These are phyloP conservation scores for Ampelomyces quisqualis DNA, from an alignment of 2,329 filamentous ascomycete species.

Conservation along the genomic window DNA sequence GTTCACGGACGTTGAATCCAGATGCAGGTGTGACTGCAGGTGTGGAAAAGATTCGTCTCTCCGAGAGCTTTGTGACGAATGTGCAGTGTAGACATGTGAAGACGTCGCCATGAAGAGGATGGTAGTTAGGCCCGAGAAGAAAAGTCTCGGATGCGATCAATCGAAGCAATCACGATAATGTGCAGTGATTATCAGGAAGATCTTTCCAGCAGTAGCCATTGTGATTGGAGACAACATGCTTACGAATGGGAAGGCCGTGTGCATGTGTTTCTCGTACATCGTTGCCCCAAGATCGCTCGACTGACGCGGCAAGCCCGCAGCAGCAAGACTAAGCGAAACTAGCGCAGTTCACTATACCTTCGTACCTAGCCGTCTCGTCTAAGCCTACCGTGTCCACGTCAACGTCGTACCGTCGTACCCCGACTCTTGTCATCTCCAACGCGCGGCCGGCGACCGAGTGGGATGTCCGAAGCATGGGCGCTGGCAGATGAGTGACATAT, in stretches of 20 bases:
- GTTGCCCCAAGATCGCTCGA: background rate
- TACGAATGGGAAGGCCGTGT: background rate
- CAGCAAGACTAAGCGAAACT: background rate
- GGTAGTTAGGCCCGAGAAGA: too few relatives aligned
- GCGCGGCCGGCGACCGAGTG: too few relatives aligned
- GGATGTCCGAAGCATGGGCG: too few relatives aligned
- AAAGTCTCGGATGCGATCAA: too few relatives aligned
- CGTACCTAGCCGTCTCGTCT: background rate
- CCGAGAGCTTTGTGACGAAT: too few relatives aligned
- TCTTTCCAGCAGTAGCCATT: too few relatives aligned
- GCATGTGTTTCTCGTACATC: background rate
- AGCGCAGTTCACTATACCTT: background rate
- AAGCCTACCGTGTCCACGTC: background rate
- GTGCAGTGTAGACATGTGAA: too few relatives aligned
- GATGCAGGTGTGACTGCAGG: constrained; percentile 1
- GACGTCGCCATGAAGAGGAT: too few relatives aligned
- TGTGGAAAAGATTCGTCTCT: too few relatives aligned
- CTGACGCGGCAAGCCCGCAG: background rate
- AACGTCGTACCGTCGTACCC: constrained; percentile 5
- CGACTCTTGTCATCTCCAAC: background rate
- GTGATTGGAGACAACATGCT: too few relatives aligned
- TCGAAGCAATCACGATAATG: too few relatives aligned
- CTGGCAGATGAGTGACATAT: constrained; percentile 13
- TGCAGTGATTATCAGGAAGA: too few relatives aligned
- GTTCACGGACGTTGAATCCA: background rate